phyloP scores from a whole-genome alignment of 768 basidiomycete species.

The Mrakia frigida region DNA sequence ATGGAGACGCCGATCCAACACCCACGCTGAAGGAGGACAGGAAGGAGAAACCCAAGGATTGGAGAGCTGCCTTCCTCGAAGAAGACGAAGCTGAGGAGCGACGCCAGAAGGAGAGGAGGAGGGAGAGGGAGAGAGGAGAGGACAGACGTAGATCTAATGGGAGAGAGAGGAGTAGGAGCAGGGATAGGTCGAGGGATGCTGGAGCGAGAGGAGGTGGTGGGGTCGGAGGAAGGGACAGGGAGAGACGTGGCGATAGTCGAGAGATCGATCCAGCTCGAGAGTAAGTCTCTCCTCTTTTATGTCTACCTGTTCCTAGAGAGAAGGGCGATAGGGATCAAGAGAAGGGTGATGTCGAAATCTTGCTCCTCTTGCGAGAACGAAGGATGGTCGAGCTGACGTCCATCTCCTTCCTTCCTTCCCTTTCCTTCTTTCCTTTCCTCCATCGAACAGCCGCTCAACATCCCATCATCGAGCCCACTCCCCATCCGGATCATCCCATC shows the following conservation, averaged over 20 bases:
- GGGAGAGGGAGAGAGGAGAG: constrained; percentile 15
- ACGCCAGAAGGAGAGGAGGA: background rate
- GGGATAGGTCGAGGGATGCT: background rate
- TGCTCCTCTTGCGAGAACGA: background rate
- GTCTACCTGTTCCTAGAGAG: background rate
- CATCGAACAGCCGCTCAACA: no score
- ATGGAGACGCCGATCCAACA: constrained; percentile 12
- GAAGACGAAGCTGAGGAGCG: constrained; percentile 15
- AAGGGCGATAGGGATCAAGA: no score
- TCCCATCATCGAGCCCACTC: background rate
- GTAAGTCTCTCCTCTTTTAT: constrained; percentile 14
- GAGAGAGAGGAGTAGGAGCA: constrained; percentile 11
- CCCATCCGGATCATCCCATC: background rate
- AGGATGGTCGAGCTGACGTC: background rate
- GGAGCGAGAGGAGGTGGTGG: background rate
- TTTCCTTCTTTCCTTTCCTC: no score
- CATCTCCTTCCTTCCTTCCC: constrained; percentile 1
- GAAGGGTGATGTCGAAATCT: background rate
- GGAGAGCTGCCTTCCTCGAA: constrained; percentile 25
- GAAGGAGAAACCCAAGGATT: constrained; percentile 29
- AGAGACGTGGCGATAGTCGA: background rate
- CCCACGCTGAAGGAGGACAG: background rate
- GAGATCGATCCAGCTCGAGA: constrained; percentile 9
- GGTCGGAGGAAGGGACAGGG: background rate
- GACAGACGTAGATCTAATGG: background rate